Evolutionary conservation across 2,329 filamentous ascomycete genomes (phyloP), one percentile per base, ranked within the genome.

Genomic region (Ambrosiella xylebori): DNA sequence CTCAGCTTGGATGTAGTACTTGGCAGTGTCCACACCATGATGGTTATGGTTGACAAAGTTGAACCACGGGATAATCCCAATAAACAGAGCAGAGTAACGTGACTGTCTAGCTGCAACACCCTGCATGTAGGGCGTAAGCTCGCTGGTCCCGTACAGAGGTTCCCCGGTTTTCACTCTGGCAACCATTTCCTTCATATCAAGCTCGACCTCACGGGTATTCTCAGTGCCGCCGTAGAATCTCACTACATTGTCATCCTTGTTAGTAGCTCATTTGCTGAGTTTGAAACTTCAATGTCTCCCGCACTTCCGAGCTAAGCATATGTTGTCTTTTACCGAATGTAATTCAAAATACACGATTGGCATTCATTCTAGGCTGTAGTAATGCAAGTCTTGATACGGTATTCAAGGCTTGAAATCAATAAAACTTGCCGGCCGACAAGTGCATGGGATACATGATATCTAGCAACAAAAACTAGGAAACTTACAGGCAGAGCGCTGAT

Each of bases 111-210:
- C 82, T 56, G 93, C 90, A 44, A 96, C 85, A 61, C 91, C 93
- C 73, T 98, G 93, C 76, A 96, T 85, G 72, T 96, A 88, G 63
- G 90, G 84, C 59, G 84, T 85, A 65, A 96, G 73, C 57, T 74
- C 74, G 66, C 83, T 88, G 65, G 79, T 80, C 66, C 93, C 93
- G 71, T 98, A 98, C 54, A 97, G 76, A 40, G 93, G 79, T 75
- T 95, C 80, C 63, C 91, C 91, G 61, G 79, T 81, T 80, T 97
- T 98, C 69, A 97, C 90, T 73, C 91, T 94, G 70, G 83, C 80
- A 41, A 96, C 90, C 93, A 98, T 98, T 73, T 98, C 93, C 63
- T 81, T 80, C 90, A 97, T 97, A 69, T 98, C 93, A 84, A 95
- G 84, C 63, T 95, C 86, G 59, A 93, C 76, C 71, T 98, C 93